Percentiles rank a stretch among this genome's conserved stretches.
Conservation (phyloP, 192 early-diverging fungal genomes). For the Coemansia sp. region DNA sequence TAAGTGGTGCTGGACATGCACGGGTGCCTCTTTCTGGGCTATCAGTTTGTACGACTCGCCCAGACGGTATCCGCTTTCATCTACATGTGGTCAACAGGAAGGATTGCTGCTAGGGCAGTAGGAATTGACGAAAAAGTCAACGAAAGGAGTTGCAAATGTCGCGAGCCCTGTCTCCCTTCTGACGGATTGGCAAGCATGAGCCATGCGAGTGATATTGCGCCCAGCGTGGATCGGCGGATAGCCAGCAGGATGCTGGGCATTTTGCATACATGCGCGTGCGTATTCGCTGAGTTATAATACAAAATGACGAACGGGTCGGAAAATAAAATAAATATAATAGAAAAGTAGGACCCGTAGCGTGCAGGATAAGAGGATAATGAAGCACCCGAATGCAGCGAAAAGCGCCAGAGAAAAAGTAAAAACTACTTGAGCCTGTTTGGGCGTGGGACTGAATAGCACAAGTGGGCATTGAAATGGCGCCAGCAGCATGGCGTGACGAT, state of each 20-base stretch:
- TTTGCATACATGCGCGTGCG: background rate
- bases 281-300: background rate
- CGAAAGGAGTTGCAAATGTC: slow-evolving; percentile 1
- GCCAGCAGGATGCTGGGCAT: background rate
- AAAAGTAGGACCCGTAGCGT: background rate
- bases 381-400: background rate
- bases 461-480: background rate
- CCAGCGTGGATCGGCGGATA: slow-evolving; percentile 8
- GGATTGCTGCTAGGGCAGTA: background rate
- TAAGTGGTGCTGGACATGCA: slow-evolving; percentile 8
- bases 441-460: slow-evolving; percentile 7
- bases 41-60: background rate
- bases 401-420: slow-evolving; percentile 1
- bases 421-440: background rate
- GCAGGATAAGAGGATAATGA: background rate
- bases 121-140: slow-evolving; percentile 4
- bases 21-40: slow-evolving; percentile 9
- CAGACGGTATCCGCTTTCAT: slow-evolving; percentile 9
- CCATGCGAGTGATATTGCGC: slow-evolving; percentile 9
- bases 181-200: slow-evolving; percentile 7
- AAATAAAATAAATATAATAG: background rate
- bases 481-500: slow-evolving; percentile 11
- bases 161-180: background rate
- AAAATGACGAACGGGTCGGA: background rate
- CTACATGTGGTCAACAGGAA: background rate